Evolutionary conservation across 1,284 basidiomycete species (phyloP), one percentile per base, ranked within the genome.

Genomic region (Rhodotorula sp.): DNA sequence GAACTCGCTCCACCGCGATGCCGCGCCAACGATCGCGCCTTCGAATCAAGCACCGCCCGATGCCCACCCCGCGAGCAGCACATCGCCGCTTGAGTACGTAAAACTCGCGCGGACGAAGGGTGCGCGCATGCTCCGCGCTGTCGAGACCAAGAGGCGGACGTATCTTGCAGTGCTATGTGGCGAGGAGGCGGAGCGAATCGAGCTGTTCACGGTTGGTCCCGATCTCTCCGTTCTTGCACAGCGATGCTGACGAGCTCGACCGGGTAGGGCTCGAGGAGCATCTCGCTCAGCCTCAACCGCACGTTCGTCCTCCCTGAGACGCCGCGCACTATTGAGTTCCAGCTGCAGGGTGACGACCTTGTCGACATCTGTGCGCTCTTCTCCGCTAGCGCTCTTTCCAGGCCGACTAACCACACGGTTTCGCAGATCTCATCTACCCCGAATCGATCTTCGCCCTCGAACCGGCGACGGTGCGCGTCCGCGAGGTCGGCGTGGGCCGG

Each of bases 161-260:
- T 91, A 74, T 83, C 85, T 94, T 39, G 91, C 92, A 10, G 93
- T 94, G 77, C 85, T 94, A 0, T 93, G 92, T 76, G 91, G 91
- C n/a, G 92, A 94, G 53, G 89, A 88, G 75, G 91, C 91, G n/a
- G 91, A 94, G 82, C 91, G 93, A 78, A 91, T 94, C 62, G 91
- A 94, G 78, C 83, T 94, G 8, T 94, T 94, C 81, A 92, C 92
- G 44, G 91, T 79, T 7, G 36, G 67, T 25, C 22, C 7, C 19
- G 12, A 44, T 36, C 51, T 2, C 85, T 91, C 53, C 90, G 89
- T 32, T 21, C 17, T 62, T 19, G 48, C 22, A 1, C 0, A 21
- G 7, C 19, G 0, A 27, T 15, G 34, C 68, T 64, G 29, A 63
- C 22, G 48, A n/a, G 2, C 37, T 2, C 34, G 17, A 8, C 59